Percentiles rank a stretch among this genome's conserved stretches.
Evolutionary conservation across 192 early-diverging fungal genomes (phyloP).

Genomic region (Entophlyctis helioformis): DNA sequence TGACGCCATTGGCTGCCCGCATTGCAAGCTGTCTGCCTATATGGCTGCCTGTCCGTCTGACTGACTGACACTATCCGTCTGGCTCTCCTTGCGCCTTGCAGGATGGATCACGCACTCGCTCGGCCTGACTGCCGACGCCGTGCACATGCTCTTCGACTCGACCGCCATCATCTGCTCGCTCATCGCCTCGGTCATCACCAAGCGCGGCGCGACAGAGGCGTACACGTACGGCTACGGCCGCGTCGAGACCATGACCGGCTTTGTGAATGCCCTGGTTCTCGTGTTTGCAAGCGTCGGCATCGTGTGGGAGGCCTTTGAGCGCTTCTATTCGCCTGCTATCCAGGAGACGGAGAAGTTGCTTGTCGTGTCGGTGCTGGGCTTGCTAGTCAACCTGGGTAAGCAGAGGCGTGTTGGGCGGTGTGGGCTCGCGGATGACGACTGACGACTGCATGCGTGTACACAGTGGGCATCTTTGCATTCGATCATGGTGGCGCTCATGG

Average conservation of each 20-base stretch:
- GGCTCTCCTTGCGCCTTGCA: too few species aligned
- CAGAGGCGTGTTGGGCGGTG: too few species aligned
- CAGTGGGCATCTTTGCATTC: slow-evolving; percentile 84
- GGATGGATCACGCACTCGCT: slow-evolving; percentile 51
- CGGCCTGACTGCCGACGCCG: slow-evolving; percentile 88
- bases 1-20: too few species aligned
- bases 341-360: slow-evolving; percentile 67
- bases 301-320: slow-evolving; percentile 81
- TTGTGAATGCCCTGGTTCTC: slow-evolving; percentile 84
- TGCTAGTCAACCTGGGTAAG: slow-evolving; percentile 73
- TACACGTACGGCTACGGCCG: slow-evolving; percentile 80
- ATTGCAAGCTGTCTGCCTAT: too few species aligned
- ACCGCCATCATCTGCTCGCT: slow-evolving; percentile 79
- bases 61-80: background rate
- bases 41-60: too few species aligned
- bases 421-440: too few species aligned
- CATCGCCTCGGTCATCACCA: slow-evolving; percentile 77
- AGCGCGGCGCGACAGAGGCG: slow-evolving; percentile 73
- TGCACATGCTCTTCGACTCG: slow-evolving; percentile 98
- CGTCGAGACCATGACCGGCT: slow-evolving; percentile 86
- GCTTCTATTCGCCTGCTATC: slow-evolving; percentile 76
- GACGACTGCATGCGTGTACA: background rate
- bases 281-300: slow-evolving; percentile 82
- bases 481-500: slow-evolving; percentile 59
- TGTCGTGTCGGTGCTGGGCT: slow-evolving; percentile 76